These are phyloP conservation scores for Nigrospora sphaerica DNA, from an alignment of 2,329 filamentous ascomycete species.

Conservation along the genomic window DNA sequence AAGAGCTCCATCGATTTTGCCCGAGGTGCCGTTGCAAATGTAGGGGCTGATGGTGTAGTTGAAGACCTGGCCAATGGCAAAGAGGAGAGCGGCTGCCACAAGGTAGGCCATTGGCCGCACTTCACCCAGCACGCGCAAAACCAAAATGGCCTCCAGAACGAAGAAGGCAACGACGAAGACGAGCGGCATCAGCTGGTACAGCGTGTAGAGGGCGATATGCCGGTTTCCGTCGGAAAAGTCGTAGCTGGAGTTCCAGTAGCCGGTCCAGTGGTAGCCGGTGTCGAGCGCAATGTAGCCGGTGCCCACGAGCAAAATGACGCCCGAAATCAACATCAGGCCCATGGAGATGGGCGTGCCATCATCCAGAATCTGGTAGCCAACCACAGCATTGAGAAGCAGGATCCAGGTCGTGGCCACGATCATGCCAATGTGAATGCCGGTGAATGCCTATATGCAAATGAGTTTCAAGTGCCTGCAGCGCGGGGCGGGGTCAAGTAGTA, in stretches of 20 bases:
- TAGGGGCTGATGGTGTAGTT: slow-evolving; percentile 89
- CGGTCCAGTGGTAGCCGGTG: slow-evolving; percentile 81
- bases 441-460: slow-evolving; percentile 59
- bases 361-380: slow-evolving; percentile 89
- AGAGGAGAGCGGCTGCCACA: slow-evolving; percentile 64
- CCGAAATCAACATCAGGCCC: slow-evolving; percentile 65
- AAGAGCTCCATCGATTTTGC: slow-evolving; percentile 85
- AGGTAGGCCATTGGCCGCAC: slow-evolving; percentile 90
- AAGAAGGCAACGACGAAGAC: slow-evolving; percentile 87
- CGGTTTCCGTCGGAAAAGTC: slow-evolving; percentile 49
- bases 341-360: slow-evolving; percentile 85
- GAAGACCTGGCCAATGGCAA: slow-evolving; percentile 91
- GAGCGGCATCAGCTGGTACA: slow-evolving; percentile 86
- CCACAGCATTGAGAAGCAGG: slow-evolving; percentile 81
- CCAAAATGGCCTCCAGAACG: slow-evolving; percentile 74
- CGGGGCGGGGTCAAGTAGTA: slow-evolving; percentile 22
- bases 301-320: slow-evolving; percentile 69
- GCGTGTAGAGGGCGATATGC: slow-evolving; percentile 82
- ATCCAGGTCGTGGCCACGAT: slow-evolving; percentile 88
- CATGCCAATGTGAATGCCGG: slow-evolving; percentile 81
- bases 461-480: slow-evolving; percentile 4
- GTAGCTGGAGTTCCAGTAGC: slow-evolving; percentile 61
- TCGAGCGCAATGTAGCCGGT: slow-evolving; percentile 95
- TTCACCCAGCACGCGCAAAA: slow-evolving; percentile 81
- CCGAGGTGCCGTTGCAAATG: slow-evolving; percentile 75